Evolutionary conservation across 345 rosid species (phyloP), one percentile per base, ranked within the genome.

Genomic region (Laguncularia racemosa): DNA sequence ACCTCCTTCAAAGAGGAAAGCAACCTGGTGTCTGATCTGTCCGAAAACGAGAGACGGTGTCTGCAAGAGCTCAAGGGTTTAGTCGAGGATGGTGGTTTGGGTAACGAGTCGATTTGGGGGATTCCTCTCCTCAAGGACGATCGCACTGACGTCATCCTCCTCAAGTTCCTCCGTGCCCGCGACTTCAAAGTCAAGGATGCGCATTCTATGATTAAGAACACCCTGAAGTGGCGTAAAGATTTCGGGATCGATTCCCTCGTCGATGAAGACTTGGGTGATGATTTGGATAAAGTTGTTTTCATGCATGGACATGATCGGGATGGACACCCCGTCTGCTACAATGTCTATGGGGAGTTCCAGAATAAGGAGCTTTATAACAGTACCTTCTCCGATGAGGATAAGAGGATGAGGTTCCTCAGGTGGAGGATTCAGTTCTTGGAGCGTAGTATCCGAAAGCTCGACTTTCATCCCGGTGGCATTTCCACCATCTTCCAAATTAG

Each of bases 361-460:
- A 88, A 86, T 77, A 88, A 84, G 74, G 92, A 88, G 57, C 58
- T 86, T 58, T 91, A 88, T 63, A 78, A 79, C 53, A 84, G 82
- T 51, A 71, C 88, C 6, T 88, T 91, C 57, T 67, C 90, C 0
- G 88, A 86, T 67, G 92, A 73, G 20, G 96, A 88, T 53, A 91
- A 88, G 69, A 71, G 95, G 58, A 59, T 47, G 19, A 78, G 68
- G 76, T 91, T 91, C 71, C 59, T 88, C 71, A 68, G 92, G 51
- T 84, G 92, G 76, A 73, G 98, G 79, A 82, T 89, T 79, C 98
- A 86, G 73, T 86, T 91, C 81, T 66, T 91, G 73, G 98, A 91
- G 74, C 82, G 58, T 75, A 86, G 96, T 59, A 88, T 91, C 43
- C 74, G 92, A 76, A 81, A 78, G 79, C 90, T 91, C 8, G 98